These are phyloP conservation scores for Cynara cardunculus DNA, from an alignment of 129 eudicot species.

Conservation along the genomic window DNA sequence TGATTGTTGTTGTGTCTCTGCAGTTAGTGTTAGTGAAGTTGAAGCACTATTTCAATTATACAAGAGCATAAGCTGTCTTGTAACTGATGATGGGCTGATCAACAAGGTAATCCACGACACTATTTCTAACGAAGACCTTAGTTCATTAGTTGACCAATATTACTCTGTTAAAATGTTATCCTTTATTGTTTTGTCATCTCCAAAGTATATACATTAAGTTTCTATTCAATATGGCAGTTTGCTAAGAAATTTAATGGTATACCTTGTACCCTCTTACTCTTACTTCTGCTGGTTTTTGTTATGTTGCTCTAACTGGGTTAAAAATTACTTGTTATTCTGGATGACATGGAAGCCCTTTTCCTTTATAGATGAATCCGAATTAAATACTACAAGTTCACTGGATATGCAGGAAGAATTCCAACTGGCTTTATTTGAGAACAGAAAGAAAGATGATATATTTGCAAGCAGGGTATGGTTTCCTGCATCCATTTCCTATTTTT, in stretches of 20 bases:
- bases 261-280: background rate
- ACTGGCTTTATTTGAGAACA: constrained; percentile 70
- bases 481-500: background rate
- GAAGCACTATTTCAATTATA: constrained; percentile 77
- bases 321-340: background rate
- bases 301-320: background rate
- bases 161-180: background rate
- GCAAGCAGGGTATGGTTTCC: constrained; percentile 69
- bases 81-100: constrained; percentile 71
- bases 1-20: constrained; percentile 5
- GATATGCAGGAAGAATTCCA: constrained; percentile 71
- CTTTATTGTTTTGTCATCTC: background rate
- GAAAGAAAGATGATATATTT: constrained; percentile 69
- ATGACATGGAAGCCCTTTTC: background rate
- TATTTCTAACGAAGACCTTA: background rate
- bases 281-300: background rate
- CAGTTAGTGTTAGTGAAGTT: constrained; percentile 81
- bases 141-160: background rate
- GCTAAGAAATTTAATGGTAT: background rate
- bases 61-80: constrained; percentile 73
- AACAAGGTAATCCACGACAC: constrained; percentile 44
- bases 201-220: background rate
- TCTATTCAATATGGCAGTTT: background rate
- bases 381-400: constrained; percentile 7
- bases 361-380: background rate